Base-by-base conservation (phyloP, 257 asterid species). In the Ilex aquifolium region DNA sequence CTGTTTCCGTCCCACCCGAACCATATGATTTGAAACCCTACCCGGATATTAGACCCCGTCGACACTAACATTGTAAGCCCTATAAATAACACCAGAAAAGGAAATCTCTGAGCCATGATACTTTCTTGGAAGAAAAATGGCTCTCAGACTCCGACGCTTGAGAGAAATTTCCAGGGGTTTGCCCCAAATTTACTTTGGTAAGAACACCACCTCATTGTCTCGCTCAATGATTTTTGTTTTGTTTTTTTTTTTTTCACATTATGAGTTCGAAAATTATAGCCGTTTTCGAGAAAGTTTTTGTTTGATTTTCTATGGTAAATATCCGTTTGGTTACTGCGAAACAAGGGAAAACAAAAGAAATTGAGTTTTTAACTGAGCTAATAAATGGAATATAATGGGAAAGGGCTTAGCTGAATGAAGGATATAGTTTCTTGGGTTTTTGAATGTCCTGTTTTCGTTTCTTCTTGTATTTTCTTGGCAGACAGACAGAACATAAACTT, bases 111-210 rank as follows among this genome's bases (percentile, higher is more conserved):
- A 21, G 27, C 27, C 27, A 21, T 21, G 27, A 21, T 21, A 21
- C 27, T 21, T 21, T 21, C 27, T 21, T 21, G 27, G 27, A 21
- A 46, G 16, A 66, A 65, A 61, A 56, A 83, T 86, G 95, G 77
- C 76, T 65, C 55, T 70, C 60, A 70, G 87, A 73, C 53, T 79
- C 42, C 74, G 83, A 75, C 77, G 79, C 10, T 49, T 77, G 62
- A 83, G 66, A 49, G 84, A 69, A 42, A 65, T 62, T 59, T 56
- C 67, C 29, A 21, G 59, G 66, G 67, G 65, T 39, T 44, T 84
- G 65, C 79, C 79, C 63, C 78, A 56, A 63, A 36, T 77, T 72
- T 69, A 52, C 74, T 64, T 75, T 32, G 90, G 96, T 79, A 76
- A 64, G 12, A 32, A 21, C 27, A 21, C 27, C 27, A 21, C 27